Base-by-base conservation (phyloP, 208 protist species). In the Wallacemonas rigidus region DNA sequence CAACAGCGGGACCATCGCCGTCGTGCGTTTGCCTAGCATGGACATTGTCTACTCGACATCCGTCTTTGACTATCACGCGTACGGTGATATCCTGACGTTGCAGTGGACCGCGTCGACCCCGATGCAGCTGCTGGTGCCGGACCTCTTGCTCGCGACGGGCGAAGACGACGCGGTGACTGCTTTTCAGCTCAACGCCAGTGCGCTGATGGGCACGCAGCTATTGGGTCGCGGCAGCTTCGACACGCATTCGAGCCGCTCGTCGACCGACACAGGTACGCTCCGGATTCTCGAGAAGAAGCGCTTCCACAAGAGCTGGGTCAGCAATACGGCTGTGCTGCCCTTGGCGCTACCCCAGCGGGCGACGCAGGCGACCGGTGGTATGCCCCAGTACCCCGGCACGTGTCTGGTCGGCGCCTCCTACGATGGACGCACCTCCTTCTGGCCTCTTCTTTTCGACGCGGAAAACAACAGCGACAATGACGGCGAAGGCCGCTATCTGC, bases 251-350 rank as follows among this genome's bases (percentile, higher is more conserved):
- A 74, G 61, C 45, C 40, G 72, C 9, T 80, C 76, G 12, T 80
- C 71, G 11, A 77, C 12, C 12, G 74, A 56, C 17, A 17, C 54
- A 15, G 75, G 72, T 3, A 61, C 70, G 11, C 75, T 90, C 39
- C 71, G 75, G 54, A 76, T 90, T 48, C 74, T 91, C 15, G 81
- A 91, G 68, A 81, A 82, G 60, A 81, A 83, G 47, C 67, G 41
- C 11, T 93, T 92, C 48, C 91, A 95, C 67, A 75, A 78, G 11
- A 94, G 88, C 68, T 95, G 91, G 89, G 87, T 95, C 56, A 82
- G 6, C 45, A 71, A 83, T 35, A 51, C 93, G 8, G 68, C 72
- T 47, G 26, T 76, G n/a, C 60, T 94, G 44, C 91, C 86, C 1
- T 65, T 92, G 50, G 73, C 72, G 45, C 6, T 86, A 57, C 83